Evolutionary conservation across 2,329 filamentous ascomycete genomes (phyloP), one percentile per base, ranked within the genome.

Genomic region (Trichoderma atroviride): DNA sequence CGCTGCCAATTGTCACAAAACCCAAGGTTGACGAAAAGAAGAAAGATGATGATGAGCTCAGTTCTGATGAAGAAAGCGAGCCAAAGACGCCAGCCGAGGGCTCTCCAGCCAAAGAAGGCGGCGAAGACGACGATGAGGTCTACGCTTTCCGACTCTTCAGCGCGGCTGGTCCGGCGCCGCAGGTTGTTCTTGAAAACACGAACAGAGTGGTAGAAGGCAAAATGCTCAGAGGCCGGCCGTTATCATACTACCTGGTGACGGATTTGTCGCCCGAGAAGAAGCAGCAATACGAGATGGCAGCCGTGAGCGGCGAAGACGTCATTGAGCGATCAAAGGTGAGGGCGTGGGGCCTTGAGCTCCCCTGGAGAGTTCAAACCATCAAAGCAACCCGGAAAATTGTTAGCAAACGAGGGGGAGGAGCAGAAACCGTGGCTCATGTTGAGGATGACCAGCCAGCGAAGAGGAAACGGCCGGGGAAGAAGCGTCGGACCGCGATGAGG

Each of bases 81-180:
- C 35, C 63, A 33, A 22, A n/a, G 16, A 53, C 55, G 53, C 70
- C 63, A 52, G 71, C 57, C 16, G 29, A 66, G 27, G 10, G 60
- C 35, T 35, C 68, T 60, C 19, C 43, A 11, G 19, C 16, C 47
- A 71, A 70, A 7, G 74, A 79, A 16, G 78, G 74, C 9, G 73
- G 72, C 7, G 74, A 78, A 13, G 75, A 74, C 27, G 69, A 72
- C 3, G 72, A 71, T 11, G 71, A 75, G 9, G 73, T 68, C 22
- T 80, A 83, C 59, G 82, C 84, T 66, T 90, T 90, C 74, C 82
- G 86, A 10, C 82, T 90, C 33, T 90, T 90, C 75, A 83, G 83
- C 71, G 80, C 81, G 56, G 78, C 83, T 22, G 78, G 77, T 5
- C 78, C 81, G 2, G 77, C 80, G 1, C 81, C 82, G 63, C 88